Evolutionary conservation across 345 rosid species (phyloP).

Genomic region (Ailanthus altissimus): DNA sequence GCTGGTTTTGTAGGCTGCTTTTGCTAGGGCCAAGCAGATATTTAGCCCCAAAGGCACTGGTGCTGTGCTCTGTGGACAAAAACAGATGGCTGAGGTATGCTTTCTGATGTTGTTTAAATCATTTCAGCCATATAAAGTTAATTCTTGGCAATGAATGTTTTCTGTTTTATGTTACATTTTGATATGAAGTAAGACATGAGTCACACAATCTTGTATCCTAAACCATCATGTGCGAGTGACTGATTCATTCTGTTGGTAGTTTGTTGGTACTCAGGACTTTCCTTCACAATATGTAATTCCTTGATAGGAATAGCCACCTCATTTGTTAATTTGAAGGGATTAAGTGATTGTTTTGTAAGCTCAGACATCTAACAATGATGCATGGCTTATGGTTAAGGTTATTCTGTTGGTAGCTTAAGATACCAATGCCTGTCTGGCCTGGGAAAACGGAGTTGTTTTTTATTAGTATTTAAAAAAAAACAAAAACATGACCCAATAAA

Average conservation of each 20-base stretch:
- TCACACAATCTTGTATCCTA: not conserved
- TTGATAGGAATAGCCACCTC: too few relatives aligned
- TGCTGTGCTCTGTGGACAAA: constrained; percentile 89
- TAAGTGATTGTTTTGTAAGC: not conserved
- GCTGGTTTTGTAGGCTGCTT: constrained; percentile 69
- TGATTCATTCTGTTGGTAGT: not conserved
- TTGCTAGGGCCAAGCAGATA: constrained; percentile 64
- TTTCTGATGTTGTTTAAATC: not conserved
- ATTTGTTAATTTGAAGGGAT: not conserved
- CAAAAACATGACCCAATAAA: not conserved
- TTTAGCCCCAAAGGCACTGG: constrained; percentile 61
- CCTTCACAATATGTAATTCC: not conserved
- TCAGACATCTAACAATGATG: not conserved
- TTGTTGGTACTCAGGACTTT: not conserved
- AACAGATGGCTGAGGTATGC: constrained; percentile 92
- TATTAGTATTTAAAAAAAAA: not conserved
- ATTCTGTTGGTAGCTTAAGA: not conserved
- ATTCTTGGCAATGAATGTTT: not conserved
- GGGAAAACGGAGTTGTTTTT: not conserved
- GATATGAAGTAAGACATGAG: not conserved
- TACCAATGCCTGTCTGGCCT: not conserved
- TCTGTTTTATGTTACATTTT: not conserved
- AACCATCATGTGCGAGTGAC: not conserved
- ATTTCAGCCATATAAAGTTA: not conserved
- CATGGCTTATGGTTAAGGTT: not conserved